phyloP scores from a whole-genome alignment of 345 rosid species.

The Anastatica hierochuntica region DNA sequence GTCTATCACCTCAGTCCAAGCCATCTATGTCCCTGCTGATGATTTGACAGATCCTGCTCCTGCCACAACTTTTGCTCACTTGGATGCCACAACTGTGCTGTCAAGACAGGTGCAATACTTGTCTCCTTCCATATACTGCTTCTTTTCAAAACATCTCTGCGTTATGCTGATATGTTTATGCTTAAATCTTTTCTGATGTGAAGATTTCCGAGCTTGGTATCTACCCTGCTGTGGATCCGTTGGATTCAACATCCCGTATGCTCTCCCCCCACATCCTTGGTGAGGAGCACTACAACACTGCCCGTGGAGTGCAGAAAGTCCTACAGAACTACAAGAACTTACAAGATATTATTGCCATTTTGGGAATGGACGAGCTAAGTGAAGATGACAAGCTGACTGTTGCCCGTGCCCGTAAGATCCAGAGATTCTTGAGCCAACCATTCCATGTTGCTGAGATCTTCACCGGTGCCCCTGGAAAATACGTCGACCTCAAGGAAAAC shows the following conservation, averaged over 20 bases:
- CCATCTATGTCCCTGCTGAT: conserved; percentile 99
- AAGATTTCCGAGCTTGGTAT: conserved; percentile 97
- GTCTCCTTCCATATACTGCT: neutral
- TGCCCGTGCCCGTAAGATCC: conserved; percentile 96
- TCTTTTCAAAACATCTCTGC: neutral
- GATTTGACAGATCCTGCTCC: conserved; percentile 99
- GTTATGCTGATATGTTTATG: neutral
- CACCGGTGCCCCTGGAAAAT: conserved; percentile 98
- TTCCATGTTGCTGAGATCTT: conserved; percentile 99
- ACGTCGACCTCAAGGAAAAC: conserved; percentile 91
- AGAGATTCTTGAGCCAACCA: conserved; percentile 95
- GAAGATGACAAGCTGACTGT: conserved; percentile 98
- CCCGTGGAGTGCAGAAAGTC: conserved; percentile 98
- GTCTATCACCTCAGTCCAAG: conserved; percentile 97
- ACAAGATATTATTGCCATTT: conserved; percentile 96
- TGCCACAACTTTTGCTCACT: conserved; percentile 95
- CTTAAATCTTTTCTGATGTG: neutral
- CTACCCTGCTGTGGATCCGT: conserved; percentile 97
- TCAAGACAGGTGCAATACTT: conserved; percentile 65
- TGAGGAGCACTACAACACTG: conserved; percentile 87
- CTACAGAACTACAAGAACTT: conserved; percentile 97
- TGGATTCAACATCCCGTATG: conserved; percentile 96
- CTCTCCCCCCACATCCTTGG: conserved; percentile 95
- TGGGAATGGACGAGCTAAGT: conserved; percentile 99
- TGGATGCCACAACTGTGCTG: conserved; percentile 97